Evolutionary conservation across 1,139 yeast genomes (phyloP).

Genomic region (Pichia norvegensis): DNA sequence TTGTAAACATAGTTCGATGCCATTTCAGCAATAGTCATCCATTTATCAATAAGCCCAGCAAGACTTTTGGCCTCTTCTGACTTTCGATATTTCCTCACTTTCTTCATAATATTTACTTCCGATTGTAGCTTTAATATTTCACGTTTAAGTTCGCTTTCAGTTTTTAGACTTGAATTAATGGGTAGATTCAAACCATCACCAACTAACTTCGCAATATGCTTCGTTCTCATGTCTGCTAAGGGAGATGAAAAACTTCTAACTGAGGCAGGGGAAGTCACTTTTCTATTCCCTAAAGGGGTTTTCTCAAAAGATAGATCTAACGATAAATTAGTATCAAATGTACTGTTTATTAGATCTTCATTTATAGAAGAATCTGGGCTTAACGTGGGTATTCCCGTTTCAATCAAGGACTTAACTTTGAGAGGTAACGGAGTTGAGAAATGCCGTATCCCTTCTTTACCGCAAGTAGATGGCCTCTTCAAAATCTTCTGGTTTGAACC

Average conservation of each 20-base stretch:
- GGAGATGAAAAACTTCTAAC: constrained; percentile 22
- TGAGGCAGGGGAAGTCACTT: constrained; percentile 13
- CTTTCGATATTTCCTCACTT: constrained; percentile 29
- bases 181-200: no score
- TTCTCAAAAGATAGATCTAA: neutral
- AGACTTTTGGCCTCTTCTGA: constrained; percentile 23
- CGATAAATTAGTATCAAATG: constrained; percentile 2
- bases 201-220: constrained; percentile 13
- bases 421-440: constrained; percentile 20
- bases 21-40: constrained; percentile 38
- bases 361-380: constrained; percentile 17
- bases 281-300: constrained; percentile 5
- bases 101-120: constrained; percentile 28
- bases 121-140: constrained; percentile 25
- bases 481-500: neutral
- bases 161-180: constrained; percentile 10
- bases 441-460: constrained; percentile 14
- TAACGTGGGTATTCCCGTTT: constrained; percentile 26
- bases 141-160: constrained; percentile 21
- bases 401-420: constrained; percentile 21
- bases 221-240: constrained; percentile 12
- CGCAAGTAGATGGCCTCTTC: constrained; percentile 11
- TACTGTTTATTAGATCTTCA: neutral
- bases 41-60: constrained; percentile 31
- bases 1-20: constrained; percentile 38